Percentiles rank a stretch among this genome's conserved stretches.
Evolutionary conservation across 176 grass and related monocot genomes (phyloP).

Genomic region (Hordeum marinum): DNA sequence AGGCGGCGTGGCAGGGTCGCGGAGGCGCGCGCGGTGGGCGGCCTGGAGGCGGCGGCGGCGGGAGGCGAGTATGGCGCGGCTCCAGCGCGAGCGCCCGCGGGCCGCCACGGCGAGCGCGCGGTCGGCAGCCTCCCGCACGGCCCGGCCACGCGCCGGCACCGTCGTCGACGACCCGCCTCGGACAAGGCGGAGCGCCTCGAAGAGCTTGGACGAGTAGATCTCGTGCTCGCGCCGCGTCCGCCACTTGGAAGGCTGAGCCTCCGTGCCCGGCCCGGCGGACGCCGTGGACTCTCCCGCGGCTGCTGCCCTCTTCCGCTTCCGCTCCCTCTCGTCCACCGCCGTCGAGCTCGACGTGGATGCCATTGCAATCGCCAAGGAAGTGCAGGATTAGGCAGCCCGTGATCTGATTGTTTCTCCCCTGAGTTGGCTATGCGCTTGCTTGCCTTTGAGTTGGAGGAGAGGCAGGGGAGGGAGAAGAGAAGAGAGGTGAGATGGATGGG

Average conservation of each 20-base stretch:
- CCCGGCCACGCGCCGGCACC: conserved; percentile 27
- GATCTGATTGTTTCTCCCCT: not conserved
- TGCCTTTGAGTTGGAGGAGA: not conserved
- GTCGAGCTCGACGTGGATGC: conserved; percentile 40
- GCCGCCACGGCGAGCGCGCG: conserved; percentile 64
- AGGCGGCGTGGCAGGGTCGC: not conserved
- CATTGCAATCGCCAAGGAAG: conserved; percentile 20
- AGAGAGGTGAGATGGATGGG: conserved; percentile 3
- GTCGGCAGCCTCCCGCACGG: conserved; percentile 80
- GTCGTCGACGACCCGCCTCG: conserved; percentile 19
- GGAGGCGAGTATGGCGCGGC: conserved; percentile 69
- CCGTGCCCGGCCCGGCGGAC: not conserved
- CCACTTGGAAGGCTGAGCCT: conserved; percentile 49
- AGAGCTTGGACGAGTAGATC: conserved; percentile 86
- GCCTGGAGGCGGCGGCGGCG: conserved; percentile 39
- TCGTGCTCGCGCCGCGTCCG: conserved; percentile 69
- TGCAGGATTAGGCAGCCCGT: not conserved
- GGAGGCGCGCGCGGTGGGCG: conserved; percentile 30
- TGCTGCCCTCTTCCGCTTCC: conserved; percentile 38
- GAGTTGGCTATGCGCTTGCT: not conserved
- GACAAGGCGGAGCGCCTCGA: conserved; percentile 71
- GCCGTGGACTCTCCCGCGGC: not conserved
- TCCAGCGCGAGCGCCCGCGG: conserved; percentile 72
- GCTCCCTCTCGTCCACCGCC: conserved; percentile 17
- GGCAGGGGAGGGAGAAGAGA: not conserved